Percentiles rank a stretch among this genome's conserved stretches.
phyloP scores from a whole-genome alignment of 768 basidiomycete species.

The Filobasidium wieringae region DNA sequence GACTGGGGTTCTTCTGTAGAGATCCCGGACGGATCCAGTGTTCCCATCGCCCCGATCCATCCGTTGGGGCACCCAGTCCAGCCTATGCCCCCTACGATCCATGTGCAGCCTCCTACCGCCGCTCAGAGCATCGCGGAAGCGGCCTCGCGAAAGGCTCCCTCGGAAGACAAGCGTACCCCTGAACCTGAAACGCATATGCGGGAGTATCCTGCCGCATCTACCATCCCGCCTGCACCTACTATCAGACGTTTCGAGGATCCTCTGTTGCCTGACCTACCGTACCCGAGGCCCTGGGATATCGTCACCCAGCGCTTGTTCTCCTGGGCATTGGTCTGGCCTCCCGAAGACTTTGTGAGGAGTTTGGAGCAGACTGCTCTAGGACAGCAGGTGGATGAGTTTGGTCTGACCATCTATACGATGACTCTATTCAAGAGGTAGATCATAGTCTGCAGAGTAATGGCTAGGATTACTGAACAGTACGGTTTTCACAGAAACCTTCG shows the following conservation, averaged over 20 bases:
- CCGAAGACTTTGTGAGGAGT: constrained; percentile 28
- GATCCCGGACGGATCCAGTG: constrained; percentile 16
- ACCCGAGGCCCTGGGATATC: constrained; percentile 31
- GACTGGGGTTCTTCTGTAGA: constrained; percentile 34
- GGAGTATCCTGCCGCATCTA: too few relatives aligned
- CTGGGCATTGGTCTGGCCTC: constrained; percentile 37
- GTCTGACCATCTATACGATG: constrained; percentile 35
- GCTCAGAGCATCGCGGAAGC: background rate
- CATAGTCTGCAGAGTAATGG: background rate
- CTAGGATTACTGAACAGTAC: background rate
- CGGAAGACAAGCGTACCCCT: background rate
- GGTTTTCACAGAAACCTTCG: constrained; percentile 16
- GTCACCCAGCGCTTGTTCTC: constrained; percentile 33
- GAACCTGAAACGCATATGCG: too few relatives aligned
- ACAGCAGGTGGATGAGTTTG: constrained; percentile 32
- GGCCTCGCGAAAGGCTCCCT: too few relatives aligned
- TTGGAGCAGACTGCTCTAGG: constrained; percentile 31
- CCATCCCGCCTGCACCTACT: background rate
- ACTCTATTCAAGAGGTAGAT: constrained; percentile 34
- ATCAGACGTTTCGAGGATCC: background rate
- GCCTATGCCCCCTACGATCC: constrained; percentile 24
- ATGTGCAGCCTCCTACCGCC: constrained; percentile 33
- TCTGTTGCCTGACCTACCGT: background rate
- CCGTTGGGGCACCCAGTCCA: background rate
- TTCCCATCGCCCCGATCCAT: background rate